Evolutionary conservation across 129 eudicot species (phyloP).

Genomic region (Ambrosia trifida): DNA sequence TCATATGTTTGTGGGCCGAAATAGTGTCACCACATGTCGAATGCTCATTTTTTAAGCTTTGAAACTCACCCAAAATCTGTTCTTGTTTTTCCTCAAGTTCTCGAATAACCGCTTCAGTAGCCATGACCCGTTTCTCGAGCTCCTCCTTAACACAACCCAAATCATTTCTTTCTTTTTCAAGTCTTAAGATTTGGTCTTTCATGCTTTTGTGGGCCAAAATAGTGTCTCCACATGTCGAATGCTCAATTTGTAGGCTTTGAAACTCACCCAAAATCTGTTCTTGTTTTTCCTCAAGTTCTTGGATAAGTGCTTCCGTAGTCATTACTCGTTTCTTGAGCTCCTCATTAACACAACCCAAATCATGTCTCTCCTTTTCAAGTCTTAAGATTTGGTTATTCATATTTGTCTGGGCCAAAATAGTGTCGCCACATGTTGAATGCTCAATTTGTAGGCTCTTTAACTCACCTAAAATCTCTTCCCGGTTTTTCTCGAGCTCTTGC

Average conservation of each 20-base stretch:
- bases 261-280: constrained; percentile 76
- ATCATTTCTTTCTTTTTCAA: constrained; percentile 57
- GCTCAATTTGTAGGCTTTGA: constrained; percentile 42
- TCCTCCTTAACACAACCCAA: constrained; percentile 60
- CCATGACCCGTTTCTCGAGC: constrained; percentile 57
- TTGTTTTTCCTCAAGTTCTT: constrained; percentile 91
- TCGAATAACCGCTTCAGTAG: not conserved
- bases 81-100: constrained; percentile 59
- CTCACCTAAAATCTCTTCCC: constrained; percentile 22
- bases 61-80: constrained; percentile 67
- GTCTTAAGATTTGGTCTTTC: constrained; percentile 52
- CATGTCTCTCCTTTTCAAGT: constrained; percentile 22
- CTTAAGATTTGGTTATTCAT: constrained; percentile 18
- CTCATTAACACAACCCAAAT: constrained; percentile 48
- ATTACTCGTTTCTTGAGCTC: constrained; percentile 71
- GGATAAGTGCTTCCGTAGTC: constrained; percentile 48
- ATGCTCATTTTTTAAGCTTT: constrained; percentile 47
- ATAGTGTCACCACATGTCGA: constrained; percentile 9
- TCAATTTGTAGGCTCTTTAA: constrained; percentile 20
- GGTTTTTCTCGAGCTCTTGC: constrained; percentile 25
- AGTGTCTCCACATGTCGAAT: constrained; percentile 59
- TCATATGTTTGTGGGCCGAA: constrained; percentile 25
- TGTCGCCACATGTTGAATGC: constrained; percentile 24
- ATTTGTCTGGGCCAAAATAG: constrained; percentile 13
- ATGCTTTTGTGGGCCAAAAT: constrained; percentile 49